phyloP scores from a whole-genome alignment of 306 rosid genomes.

The Quercus berberidifolia region DNA sequence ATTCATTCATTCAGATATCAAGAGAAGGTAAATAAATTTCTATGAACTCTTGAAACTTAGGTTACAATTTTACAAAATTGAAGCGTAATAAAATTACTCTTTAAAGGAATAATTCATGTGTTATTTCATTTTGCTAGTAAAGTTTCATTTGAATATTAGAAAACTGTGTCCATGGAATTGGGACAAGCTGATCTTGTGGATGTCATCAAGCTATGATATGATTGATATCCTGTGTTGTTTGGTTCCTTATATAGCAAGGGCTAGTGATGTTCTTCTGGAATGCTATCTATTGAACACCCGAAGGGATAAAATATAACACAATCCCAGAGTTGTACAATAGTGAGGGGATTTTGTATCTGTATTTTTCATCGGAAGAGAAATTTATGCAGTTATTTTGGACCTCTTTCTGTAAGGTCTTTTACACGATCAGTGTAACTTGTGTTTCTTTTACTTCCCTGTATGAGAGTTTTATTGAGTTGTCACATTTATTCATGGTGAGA shows the following conservation, averaged over 20 bases:
- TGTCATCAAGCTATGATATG: neutral
- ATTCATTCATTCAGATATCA: no score
- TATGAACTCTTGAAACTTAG: no score
- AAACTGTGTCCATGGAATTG: slow-evolving; percentile 2
- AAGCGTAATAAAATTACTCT: no score
- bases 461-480: no score
- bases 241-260: neutral
- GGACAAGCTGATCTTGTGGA: slow-evolving; percentile 15
- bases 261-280: neutral
- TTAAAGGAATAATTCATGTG: no score
- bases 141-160: neutral
- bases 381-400: slow-evolving; percentile 1
- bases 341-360: neutral
- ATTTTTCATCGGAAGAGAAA: neutral
- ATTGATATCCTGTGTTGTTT: neutral
- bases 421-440: no score
- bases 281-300: neutral
- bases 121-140: neutral
- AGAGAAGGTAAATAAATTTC: no score
- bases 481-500: no score
- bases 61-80: no score
- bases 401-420: neutral
- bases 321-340: neutral
- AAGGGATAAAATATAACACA: neutral
- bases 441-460: no score